phyloP scores from a whole-genome alignment of 2,329 filamentous ascomycete species.

The Aureobasidium subglaciale region DNA sequence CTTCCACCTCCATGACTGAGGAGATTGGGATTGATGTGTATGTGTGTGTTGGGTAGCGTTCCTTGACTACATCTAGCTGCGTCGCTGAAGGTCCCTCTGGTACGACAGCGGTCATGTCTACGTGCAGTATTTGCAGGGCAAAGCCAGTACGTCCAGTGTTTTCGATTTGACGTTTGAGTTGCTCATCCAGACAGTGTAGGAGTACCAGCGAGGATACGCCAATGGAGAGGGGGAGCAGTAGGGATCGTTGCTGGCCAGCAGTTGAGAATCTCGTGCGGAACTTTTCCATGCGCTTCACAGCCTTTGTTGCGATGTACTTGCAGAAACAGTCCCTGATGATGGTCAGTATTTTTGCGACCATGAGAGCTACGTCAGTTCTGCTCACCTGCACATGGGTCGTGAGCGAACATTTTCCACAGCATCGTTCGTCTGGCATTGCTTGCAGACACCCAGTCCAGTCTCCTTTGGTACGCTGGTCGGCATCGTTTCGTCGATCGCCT shows the following conservation, averaged over 20 bases:
- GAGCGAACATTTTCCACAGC: constrained; percentile 49
- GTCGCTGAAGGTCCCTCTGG: constrained; percentile 39
- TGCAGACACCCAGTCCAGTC: constrained; percentile 34
- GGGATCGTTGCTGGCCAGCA: constrained; percentile 41
- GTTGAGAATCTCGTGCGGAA: constrained; percentile 38
- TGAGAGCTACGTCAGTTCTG: neutral
- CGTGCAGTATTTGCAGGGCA: constrained; percentile 51
- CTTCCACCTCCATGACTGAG: constrained; percentile 37
- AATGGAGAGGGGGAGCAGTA: constrained; percentile 75
- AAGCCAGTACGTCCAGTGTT: constrained; percentile 61
- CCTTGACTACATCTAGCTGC: constrained; percentile 31
- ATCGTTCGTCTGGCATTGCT: constrained; percentile 48
- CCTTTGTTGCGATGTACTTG: constrained; percentile 70
- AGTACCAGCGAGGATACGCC: constrained; percentile 74
- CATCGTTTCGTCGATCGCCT: neutral
- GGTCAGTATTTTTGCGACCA: neutral
- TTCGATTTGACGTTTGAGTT: constrained; percentile 57
- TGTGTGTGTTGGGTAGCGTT: constrained; percentile 57
- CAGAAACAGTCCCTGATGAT: constrained; percentile 62
- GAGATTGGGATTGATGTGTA: constrained; percentile 60
- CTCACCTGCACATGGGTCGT: constrained; percentile 55
- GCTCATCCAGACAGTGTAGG: constrained; percentile 65
- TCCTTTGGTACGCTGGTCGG: neutral
- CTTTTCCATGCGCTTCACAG: constrained; percentile 67
- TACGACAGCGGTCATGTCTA: constrained; percentile 34